These are phyloP conservation scores for Psilocybe sp. DNA, from an alignment of 768 basidiomycete species.

Conservation along the genomic window DNA sequence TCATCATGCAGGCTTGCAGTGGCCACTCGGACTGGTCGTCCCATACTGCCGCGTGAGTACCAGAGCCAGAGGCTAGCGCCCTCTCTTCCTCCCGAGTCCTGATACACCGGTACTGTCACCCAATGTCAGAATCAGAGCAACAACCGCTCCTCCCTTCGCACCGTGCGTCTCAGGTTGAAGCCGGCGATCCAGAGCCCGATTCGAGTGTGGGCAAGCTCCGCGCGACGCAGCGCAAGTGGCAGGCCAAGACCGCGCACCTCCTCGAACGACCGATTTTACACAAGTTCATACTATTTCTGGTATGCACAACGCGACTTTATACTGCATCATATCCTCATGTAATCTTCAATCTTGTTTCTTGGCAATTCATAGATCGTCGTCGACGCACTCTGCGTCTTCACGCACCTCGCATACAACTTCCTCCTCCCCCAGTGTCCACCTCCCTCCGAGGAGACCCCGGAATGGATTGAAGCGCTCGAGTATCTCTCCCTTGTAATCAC, in stretches of 20 bases:
- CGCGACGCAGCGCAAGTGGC: constrained; percentile 19
- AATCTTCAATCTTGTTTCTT: neutral
- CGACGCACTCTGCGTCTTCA: constrained; percentile 70
- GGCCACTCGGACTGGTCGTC: too few relatives aligned
- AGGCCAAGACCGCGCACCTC: constrained; percentile 36
- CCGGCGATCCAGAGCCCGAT: neutral
- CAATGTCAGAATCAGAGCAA: constrained; percentile 31
- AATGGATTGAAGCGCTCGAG: constrained; percentile 62
- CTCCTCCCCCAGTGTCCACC: constrained; percentile 51
- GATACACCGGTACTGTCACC: too few relatives aligned
- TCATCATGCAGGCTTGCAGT: too few relatives aligned
- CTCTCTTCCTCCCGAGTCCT: constrained; percentile 20
- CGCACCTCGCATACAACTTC: constrained; percentile 68
- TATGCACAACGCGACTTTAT: constrained; percentile 26
- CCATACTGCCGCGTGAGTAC: constrained; percentile 3
- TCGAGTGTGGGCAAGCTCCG: neutral
- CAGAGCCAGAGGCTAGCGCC: constrained; percentile 8
- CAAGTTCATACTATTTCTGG: constrained; percentile 55
- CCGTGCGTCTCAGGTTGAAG: constrained; percentile 2
- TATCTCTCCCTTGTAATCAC: constrained; percentile 67
- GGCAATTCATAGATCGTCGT: constrained; percentile 43
- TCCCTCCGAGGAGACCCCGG: constrained; percentile 39
- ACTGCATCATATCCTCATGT: constrained; percentile 7
- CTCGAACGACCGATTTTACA: constrained; percentile 57
- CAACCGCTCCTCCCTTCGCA: constrained; percentile 41